Percentiles rank a stretch among this genome's conserved stretches.
These are phyloP conservation scores for Cordyceps fumosorosea DNA, from an alignment of 2,329 filamentous ascomycete genomes.

Conservation along the genomic window DNA sequence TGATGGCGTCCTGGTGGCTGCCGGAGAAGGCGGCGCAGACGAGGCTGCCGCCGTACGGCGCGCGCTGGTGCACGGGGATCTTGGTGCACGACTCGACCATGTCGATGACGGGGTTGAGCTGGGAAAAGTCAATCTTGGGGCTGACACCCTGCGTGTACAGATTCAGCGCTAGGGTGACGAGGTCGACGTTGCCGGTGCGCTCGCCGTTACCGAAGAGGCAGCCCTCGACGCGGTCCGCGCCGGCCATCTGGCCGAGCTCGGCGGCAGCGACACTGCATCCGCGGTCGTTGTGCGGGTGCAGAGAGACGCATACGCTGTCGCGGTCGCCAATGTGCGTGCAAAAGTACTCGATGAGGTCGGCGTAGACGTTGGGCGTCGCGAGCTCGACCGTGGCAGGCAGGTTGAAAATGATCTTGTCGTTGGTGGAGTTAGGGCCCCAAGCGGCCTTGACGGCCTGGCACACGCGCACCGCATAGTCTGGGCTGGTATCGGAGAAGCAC, in stretches of 20 bases:
- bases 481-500: conserved; percentile 83
- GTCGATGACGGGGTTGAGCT: conserved; percentile 79
- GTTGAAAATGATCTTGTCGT: conserved; percentile 84
- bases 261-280: conserved; percentile 85
- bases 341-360: conserved; percentile 95
- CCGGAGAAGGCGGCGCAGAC: conserved; percentile 92
- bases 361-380: conserved; percentile 84
- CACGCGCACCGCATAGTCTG: conserved; percentile 74
- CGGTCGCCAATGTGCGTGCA: conserved; percentile 77
- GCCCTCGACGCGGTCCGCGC: conserved; percentile 88
- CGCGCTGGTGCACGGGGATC: conserved; percentile 83
- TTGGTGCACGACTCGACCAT: conserved; percentile 90
- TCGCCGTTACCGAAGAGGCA: conserved; percentile 90
- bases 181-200: conserved; percentile 89
- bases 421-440: conserved; percentile 75
- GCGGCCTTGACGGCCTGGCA: conserved; percentile 92
- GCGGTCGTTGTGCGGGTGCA: conserved; percentile 93
- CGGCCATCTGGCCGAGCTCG: conserved; percentile 92
- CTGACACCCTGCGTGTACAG: conserved; percentile 89
- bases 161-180: conserved; percentile 87
- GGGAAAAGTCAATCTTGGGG: conserved; percentile 83
- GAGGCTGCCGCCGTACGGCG: conserved; percentile 84
- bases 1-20: conserved; percentile 91
- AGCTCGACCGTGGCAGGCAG: conserved; percentile 94
- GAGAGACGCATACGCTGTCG: conserved; percentile 79